A percentile compares a stretch with the other conserved stretches of the same genome.
phyloP scores from a whole-genome alignment of 345 rosid species.

The Boechera stricta region DNA sequence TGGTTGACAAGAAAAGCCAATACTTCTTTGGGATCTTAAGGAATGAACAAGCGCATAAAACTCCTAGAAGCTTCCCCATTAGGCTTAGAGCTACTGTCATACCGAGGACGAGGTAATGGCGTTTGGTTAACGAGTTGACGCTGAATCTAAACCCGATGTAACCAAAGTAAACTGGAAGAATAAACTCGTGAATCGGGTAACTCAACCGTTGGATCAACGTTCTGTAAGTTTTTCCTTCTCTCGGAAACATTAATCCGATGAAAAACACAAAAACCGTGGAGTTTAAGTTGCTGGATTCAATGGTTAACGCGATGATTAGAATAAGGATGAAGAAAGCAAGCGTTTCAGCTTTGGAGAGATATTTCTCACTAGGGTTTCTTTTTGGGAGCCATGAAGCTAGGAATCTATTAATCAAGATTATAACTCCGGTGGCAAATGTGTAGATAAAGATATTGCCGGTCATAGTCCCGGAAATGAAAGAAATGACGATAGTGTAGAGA shows the following conservation, averaged over 20 bases:
- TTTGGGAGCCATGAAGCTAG: slow-evolving; percentile 63
- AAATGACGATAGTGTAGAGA: slow-evolving; percentile 38
- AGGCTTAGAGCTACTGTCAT: slow-evolving; percentile 52
- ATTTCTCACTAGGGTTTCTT: slow-evolving; percentile 64
- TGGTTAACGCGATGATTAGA: slow-evolving; percentile 44
- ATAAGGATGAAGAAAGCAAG: slow-evolving; percentile 53
- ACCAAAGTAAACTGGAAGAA: slow-evolving; percentile 86
- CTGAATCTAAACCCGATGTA: slow-evolving; percentile 76
- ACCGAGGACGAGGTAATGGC: slow-evolving; percentile 35
- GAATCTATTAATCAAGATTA: slow-evolving; percentile 54
- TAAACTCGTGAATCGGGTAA: slow-evolving; percentile 70
- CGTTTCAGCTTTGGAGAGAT: slow-evolving; percentile 64
- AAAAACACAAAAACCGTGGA: slow-evolving; percentile 58
- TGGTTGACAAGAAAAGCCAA: slow-evolving; percentile 55
- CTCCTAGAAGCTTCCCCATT: slow-evolving; percentile 63
- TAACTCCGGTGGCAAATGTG: slow-evolving; percentile 39
- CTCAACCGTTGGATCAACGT: slow-evolving; percentile 67
- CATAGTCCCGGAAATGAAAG: slow-evolving; percentile 36
- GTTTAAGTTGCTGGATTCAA: slow-evolving; percentile 54
- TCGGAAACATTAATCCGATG: slow-evolving; percentile 74
- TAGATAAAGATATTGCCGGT: slow-evolving; percentile 43
- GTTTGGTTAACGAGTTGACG: slow-evolving; percentile 28
- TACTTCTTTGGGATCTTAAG: slow-evolving; percentile 61
- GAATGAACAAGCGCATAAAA: slow-evolving; percentile 58
- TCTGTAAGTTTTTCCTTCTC: slow-evolving; percentile 77